These are phyloP conservation scores for Huntiella abstrusa DNA, from an alignment of 2,329 filamentous ascomycete species.

Conservation along the genomic window DNA sequence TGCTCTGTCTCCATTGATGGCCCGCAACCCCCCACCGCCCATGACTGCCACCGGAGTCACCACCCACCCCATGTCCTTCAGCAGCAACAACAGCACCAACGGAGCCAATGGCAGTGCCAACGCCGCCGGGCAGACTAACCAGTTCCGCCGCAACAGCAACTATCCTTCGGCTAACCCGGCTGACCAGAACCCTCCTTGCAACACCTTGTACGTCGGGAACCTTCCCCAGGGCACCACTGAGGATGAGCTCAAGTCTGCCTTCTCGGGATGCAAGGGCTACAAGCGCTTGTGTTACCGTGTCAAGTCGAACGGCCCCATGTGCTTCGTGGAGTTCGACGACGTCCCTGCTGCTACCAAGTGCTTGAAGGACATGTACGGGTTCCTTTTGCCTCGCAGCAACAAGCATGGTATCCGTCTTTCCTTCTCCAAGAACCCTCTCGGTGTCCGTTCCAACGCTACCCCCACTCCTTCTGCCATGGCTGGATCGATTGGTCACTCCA, in stretches of 20 bases:
- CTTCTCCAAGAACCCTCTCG: slow-evolving; percentile 93
- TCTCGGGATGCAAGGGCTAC: slow-evolving; percentile 84
- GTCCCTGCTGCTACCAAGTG: slow-evolving; percentile 82
- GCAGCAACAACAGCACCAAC: not conserved
- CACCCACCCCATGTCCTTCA: slow-evolving; percentile 28
- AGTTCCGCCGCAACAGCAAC: slow-evolving; percentile 20
- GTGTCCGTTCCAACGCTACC: slow-evolving; percentile 46
- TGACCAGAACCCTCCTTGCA: slow-evolving; percentile 93
- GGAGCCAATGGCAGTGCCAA: not conserved
- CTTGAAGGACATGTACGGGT: slow-evolving; percentile 74
- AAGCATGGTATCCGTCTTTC: slow-evolving; percentile 90
- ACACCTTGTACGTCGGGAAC: slow-evolving; percentile 96
- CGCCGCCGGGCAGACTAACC: not conserved
- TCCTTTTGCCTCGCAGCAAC: slow-evolving; percentile 70
- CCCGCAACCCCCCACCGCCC: slow-evolving; percentile 29
- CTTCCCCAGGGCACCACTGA: slow-evolving; percentile 82
- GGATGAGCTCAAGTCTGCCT: slow-evolving; percentile 85
- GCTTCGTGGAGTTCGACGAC: slow-evolving; percentile 96
- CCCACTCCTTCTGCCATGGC: slow-evolving; percentile 18
- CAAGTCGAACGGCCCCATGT: slow-evolving; percentile 93
- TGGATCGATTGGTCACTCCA: slow-evolving; percentile 25
- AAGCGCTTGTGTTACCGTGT: slow-evolving; percentile 88
- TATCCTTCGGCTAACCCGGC: slow-evolving; percentile 83
- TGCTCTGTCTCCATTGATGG: slow-evolving; percentile 16
- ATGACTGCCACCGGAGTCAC: slow-evolving; percentile 31